Base-by-base conservation (phyloP, 129 eudicot genomes). In the Centrapalus pauciflorus region DNA sequence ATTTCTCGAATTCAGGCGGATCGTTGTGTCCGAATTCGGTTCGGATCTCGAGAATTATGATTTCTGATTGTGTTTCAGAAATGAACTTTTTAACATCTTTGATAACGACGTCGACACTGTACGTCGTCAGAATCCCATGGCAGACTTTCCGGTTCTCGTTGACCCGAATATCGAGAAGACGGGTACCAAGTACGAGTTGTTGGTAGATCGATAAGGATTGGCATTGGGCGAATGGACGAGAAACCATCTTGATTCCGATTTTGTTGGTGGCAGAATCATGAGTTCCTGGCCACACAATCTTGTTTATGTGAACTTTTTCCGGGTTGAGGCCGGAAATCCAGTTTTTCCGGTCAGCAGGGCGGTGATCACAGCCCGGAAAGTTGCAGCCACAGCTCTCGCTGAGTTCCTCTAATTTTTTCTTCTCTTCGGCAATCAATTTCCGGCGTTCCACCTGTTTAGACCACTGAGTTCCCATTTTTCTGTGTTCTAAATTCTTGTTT, bases 281-380 rank as follows among this genome's bases (percentile, higher is more conserved):
- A 25, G 99, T 94, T 26, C 99, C 96, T 0, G 99, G 99, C 96
- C 97, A 94, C 0, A 89, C 97, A 11, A 94, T 89, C 69, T 94
- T 67, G 72, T 94, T 71, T 3, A 94, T 27, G 38, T 77, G 85
- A 26, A 80, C n/a, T 63, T 75, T 88, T 3, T 66, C 95, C 6
- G 90, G 95, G 56, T 68, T 57, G 16, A 94, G 95, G 43, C 78
- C 74, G 33, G 80, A 51, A 80, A 89, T 94, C 99, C 99, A 94
- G 76, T 74, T 94, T 68, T 89, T 89, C 50, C 96, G 73, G 45
- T 89, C 97, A 17, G 74, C 28, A 0, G 93, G 93, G 11, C 23
- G 92, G 74, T 82, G 80, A 49, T 82, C 92, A 29, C 76, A 77
- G 11, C 99, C 92, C 3, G 95, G 96, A 67, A 55, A 93, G 16